A percentile compares a stretch with the other conserved stretches of the same genome.
Evolutionary conservation across 176 grass and related monocot genomes (phyloP).

Genomic region (Raddia distichophylla): DNA sequence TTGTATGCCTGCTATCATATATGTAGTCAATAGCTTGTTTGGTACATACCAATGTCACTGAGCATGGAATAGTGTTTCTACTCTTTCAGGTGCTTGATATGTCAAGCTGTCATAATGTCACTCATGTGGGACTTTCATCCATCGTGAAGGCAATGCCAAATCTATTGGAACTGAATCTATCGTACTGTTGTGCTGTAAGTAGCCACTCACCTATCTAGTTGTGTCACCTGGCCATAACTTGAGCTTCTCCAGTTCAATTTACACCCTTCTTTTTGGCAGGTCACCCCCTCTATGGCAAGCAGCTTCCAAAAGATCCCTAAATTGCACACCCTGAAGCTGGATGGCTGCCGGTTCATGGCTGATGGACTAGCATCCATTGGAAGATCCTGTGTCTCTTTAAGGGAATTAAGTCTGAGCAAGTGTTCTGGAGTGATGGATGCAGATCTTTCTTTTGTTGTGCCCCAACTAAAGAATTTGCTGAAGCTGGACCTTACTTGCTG

Average conservation of each 20-base stretch:
- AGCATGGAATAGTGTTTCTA: slow-evolving; percentile 13
- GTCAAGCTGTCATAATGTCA: slow-evolving; percentile 72
- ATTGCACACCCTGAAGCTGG: slow-evolving; percentile 66
- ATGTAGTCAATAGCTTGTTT: not conserved
- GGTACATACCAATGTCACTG: not conserved
- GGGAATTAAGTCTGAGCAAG: slow-evolving; percentile 80
- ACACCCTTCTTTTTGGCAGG: slow-evolving; percentile 47
- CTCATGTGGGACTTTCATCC: slow-evolving; percentile 53
- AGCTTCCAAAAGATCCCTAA: slow-evolving; percentile 53
- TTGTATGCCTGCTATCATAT: not conserved
- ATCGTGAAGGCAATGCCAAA: slow-evolving; percentile 49
- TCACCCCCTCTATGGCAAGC: slow-evolving; percentile 50
- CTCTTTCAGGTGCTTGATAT: slow-evolving; percentile 71
- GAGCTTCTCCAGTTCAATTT: slow-evolving; percentile 3
- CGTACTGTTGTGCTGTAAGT: slow-evolving; percentile 75
- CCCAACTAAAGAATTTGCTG: slow-evolving; percentile 64
- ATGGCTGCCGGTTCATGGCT: slow-evolving; percentile 67
- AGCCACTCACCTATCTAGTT: slow-evolving; percentile 3
- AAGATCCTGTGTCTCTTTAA: slow-evolving; percentile 61
- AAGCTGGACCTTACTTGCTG: slow-evolving; percentile 87
- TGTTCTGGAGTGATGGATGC: slow-evolving; percentile 75
- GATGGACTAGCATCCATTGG: slow-evolving; percentile 62
- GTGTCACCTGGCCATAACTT: slow-evolving; percentile 5
- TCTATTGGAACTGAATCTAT: slow-evolving; percentile 61
- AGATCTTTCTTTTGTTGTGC: slow-evolving; percentile 58